Evolutionary conservation across 257 asterid genomes (phyloP), one percentile per base, ranked within the genome.

Genomic region (Agastache rugosa): DNA sequence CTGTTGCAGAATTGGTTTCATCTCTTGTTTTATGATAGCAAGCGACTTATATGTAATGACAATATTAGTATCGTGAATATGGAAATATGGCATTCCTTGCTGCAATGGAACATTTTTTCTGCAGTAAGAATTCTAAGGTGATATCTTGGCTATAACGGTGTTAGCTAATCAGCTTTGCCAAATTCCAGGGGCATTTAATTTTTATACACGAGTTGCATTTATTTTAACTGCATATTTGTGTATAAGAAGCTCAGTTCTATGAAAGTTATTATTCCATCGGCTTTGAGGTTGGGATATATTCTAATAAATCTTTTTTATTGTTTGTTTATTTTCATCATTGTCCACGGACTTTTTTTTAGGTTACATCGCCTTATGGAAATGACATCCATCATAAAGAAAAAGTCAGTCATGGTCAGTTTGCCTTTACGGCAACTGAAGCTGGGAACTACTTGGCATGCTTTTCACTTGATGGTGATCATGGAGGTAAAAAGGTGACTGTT

Each of bases 361-460:
- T 94, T 59, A 85, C 86, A 65, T 90, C 97, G 27, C 97, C 98
- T n/a, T 91, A 80, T 70, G 98, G 93, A 31, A 85, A 88, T 37
- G 67, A 71, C 25, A 77, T 93, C 66, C 84, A 91, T 74, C 86
- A 88, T 69, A 73, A 88, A 67, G 89, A 91, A 72, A 90, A 91
- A 20, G 85, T 82, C 39, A 63, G 91, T 0, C 86, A 88, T 8
- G 97, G 97, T 47, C 90, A 91, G 80, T 87, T 94, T 83, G 93
- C 93, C 6, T 94, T 92, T 71, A 90, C 98, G 22, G 84, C 97
- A 20, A 80, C 85, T 0, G 98, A 92, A 83, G 67, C 84, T 31
- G 98, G 98, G 16, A 83, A 59, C 83, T 90, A 94, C 86, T 5
- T 79, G 80, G 96, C 91, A 4, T 94, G 97, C 77, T 94, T 92